Base-by-base conservation (phyloP, 2,329 filamentous ascomycete species). In the Aphanocladium album region DNA sequence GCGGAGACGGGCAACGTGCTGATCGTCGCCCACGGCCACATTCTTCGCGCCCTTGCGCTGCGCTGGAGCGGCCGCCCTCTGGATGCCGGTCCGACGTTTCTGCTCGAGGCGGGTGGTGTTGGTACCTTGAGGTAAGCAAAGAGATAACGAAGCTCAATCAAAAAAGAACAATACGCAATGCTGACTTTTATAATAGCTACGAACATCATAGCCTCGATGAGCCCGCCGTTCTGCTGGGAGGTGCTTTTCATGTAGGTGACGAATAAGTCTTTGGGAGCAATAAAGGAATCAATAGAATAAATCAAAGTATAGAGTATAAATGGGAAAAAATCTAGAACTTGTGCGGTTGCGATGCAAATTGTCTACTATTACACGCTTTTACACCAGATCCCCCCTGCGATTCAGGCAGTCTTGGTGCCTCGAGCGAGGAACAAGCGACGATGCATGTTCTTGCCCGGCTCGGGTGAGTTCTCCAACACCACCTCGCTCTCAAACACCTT, bases 11-110 rank as follows among this genome's bases (percentile, higher is more conserved):
- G 74, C 8, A 75, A 77, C 71, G 63, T 78, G 70, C 11, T 83
- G 25, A 80, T 96, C 53, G 91, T 97, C 6, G 93, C 91, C 23
- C 93, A 97, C 71, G 93, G 93, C 0, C 93, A 96, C 76, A 93
- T 96, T 60, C 77, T 97, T 57, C 82, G 93, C 17, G 90, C 91
- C 0, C 91, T 97, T 72, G 92, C 93, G 7, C 90, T 93, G 79
- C 82, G 92, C 35, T 97, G 93, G 93, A 83, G 87, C 0, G 85
- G 86, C 0, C 89, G 89, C 76, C 80, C 84, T 14, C 78, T 97
- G 62, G 83, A 85, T 59, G 87, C 91, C 54, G 91, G 89, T 8
- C 89, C 91, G 43, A 84, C 87, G 6, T 86, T 97, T 71, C 79
- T 96, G 63, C 77, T 97, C n/a, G 93, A 97, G 72, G 89, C 91